These are phyloP conservation scores for Gossypium turneri DNA, from an alignment of 345 rosid genomes.

Conservation along the genomic window DNA sequence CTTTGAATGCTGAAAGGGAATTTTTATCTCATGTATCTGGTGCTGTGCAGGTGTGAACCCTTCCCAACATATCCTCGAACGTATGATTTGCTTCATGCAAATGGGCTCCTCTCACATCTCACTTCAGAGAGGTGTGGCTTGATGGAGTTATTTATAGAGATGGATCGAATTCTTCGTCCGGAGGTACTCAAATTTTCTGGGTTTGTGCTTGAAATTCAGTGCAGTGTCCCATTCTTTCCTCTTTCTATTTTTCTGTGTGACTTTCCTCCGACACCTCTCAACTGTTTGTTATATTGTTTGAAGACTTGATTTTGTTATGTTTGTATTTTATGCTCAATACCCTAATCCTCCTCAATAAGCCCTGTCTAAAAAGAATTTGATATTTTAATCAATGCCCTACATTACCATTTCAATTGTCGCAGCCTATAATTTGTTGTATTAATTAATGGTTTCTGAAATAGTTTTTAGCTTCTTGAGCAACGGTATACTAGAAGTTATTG, in stretches of 20 bases:
- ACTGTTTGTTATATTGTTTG: neutral
- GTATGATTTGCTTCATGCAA: constrained; percentile 92
- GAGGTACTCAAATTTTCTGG: constrained; percentile 52
- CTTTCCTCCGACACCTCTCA: neutral
- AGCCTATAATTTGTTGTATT: neutral
- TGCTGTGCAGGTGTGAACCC: constrained; percentile 77
- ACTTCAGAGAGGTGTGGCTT: constrained; percentile 58
- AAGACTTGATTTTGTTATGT: neutral
- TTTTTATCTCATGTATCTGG: constrained; percentile 10
- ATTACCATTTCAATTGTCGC: constrained; percentile 6
- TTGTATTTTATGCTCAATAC: neutral
- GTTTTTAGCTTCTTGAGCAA: neutral
- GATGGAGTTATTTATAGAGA: constrained; percentile 80
- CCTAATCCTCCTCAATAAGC: neutral
- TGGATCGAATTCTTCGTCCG: constrained; percentile 93
- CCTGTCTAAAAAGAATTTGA: neutral
- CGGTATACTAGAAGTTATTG: neutral
- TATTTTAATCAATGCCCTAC: neutral
- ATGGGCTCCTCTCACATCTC: constrained; percentile 74
- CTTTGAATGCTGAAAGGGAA: neutral
- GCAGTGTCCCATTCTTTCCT: neutral
- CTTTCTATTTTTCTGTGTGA: neutral
- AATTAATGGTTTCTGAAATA: neutral
- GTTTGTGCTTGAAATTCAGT: neutral
- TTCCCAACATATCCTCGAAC: constrained; percentile 98